Percentiles rank a stretch among this genome's conserved stretches.
Evolutionary conservation across 352 stramenopile species (phyloP).

Genomic region (Phytophthora pluvialis): DNA sequence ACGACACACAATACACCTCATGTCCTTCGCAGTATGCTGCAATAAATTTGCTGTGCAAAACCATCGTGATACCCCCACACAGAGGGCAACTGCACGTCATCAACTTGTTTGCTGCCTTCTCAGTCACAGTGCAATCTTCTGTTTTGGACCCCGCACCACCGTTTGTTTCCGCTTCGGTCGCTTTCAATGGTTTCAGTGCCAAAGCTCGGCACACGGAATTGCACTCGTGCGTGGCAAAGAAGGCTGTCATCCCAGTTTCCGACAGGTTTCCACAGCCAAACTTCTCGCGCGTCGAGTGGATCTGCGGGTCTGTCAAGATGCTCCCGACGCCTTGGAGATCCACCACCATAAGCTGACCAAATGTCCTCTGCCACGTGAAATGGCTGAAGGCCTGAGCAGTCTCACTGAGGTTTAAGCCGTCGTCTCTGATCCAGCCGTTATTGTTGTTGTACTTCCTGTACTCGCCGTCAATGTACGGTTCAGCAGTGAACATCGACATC

Average conservation of each 20-base stretch:
- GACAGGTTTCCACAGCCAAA: slow-evolving; percentile 41
- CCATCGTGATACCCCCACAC: too few relatives aligned
- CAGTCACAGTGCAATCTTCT: too few relatives aligned
- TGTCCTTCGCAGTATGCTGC: too few relatives aligned
- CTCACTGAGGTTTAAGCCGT: slow-evolving; percentile 13
- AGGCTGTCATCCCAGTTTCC: slow-evolving; percentile 37
- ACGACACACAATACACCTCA: too few relatives aligned
- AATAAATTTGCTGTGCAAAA: too few relatives aligned
- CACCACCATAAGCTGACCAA: slow-evolving; percentile 46
- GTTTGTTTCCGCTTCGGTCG: too few relatives aligned
- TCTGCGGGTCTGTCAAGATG: slow-evolving; percentile 57
- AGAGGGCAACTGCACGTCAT: too few relatives aligned
- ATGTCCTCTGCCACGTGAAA: slow-evolving; percentile 48
- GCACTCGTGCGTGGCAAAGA: slow-evolving; percentile 48
- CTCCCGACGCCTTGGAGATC: slow-evolving; percentile 48
- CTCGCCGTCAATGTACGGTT: slow-evolving; percentile 43
- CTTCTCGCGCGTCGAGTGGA: slow-evolving; percentile 36
- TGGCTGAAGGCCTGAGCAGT: slow-evolving; percentile 52
- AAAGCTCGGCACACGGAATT: slow-evolving; percentile 40
- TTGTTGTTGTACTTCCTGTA: slow-evolving; percentile 67
- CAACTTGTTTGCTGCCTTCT: too few relatives aligned
- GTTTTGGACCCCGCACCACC: too few relatives aligned
- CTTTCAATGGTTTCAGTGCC: slow-evolving; percentile 9
- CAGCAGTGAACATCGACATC: slow-evolving; percentile 43
- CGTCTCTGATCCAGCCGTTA: slow-evolving; percentile 37